Evolutionary conservation across 352 stramenopile species (phyloP).

Genomic region (Blastocystis sp.): DNA sequence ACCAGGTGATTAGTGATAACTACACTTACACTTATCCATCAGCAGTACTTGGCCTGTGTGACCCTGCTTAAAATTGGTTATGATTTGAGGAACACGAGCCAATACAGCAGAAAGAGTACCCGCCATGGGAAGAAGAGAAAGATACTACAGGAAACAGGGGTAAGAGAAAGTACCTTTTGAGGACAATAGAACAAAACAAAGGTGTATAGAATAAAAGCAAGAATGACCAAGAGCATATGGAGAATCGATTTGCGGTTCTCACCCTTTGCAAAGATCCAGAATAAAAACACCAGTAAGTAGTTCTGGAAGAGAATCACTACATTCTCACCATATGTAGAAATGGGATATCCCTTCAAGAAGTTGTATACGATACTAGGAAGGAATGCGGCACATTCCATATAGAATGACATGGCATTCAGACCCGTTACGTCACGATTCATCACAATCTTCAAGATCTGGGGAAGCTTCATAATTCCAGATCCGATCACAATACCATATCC

Average conservation of each 20-base stretch:
- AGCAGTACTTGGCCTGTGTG: conserved; percentile 72
- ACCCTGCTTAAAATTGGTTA: conserved; percentile 77
- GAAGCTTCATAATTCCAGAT: conserved; percentile 77
- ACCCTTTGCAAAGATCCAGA: conserved; percentile 68
- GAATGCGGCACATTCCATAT: conserved; percentile 78
- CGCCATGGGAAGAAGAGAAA: conserved; percentile 24
- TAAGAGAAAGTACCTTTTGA: neutral
- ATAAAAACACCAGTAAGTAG: conserved; percentile 73
- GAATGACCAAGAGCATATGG: conserved; percentile 64
- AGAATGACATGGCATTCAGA: conserved; percentile 76
- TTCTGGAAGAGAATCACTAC: conserved; percentile 78
- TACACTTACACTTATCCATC: neutral
- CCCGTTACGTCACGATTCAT: conserved; percentile 74
- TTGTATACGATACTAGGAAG: conserved; percentile 77
- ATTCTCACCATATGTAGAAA: conserved; percentile 78
- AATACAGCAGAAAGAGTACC: conserved; percentile 52
- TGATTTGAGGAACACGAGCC: conserved; percentile 57
- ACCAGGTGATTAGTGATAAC: conserved; percentile 75
- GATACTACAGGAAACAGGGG: conserved; percentile 9
- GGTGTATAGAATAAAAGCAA: conserved; percentile 69
- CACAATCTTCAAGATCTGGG: conserved; percentile 80
- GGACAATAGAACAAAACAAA: conserved; percentile 68
- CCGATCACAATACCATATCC: conserved; percentile 79
- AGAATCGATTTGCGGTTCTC: neutral
- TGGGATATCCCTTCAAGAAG: conserved; percentile 73